These are phyloP conservation scores for Acrodontium crateriforme DNA, from an alignment of 2,329 filamentous ascomycete species.

Conservation along the genomic window DNA sequence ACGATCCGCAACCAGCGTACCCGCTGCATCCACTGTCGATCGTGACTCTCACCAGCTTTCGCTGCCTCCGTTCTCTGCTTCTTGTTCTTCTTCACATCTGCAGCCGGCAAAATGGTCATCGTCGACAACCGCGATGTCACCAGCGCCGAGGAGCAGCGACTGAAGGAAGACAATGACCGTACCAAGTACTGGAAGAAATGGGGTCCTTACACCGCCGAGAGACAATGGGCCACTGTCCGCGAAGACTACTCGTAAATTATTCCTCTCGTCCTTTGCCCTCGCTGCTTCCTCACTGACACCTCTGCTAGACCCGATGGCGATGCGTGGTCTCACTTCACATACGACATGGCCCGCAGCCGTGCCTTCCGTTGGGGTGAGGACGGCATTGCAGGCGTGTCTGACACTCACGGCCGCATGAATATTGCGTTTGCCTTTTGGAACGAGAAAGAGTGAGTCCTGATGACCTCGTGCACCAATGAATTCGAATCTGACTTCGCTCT, in stretches of 20 bases:
- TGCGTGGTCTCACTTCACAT: conserved; percentile 93
- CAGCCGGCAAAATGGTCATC: conserved; percentile 61
- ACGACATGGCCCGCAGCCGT: conserved; percentile 79
- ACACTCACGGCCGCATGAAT: conserved; percentile 82
- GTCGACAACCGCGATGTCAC: conserved; percentile 79
- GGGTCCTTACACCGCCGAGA: conserved; percentile 85
- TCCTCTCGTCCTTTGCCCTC: neutral
- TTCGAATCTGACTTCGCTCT: conserved; percentile 1
- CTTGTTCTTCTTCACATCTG: no score
- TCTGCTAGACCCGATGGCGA: conserved; percentile 58
- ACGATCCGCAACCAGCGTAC: no score
- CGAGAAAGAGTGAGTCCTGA: conserved; percentile 62
- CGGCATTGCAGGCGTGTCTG: conserved; percentile 89
- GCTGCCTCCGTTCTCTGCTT: no score
- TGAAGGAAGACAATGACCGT: conserved; percentile 71
- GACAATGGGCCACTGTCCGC: conserved; percentile 76
- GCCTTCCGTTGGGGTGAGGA: conserved; percentile 94
- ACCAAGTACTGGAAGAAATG: conserved; percentile 97
- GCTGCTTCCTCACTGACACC: conserved; percentile 3
- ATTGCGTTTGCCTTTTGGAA: conserved; percentile 97
- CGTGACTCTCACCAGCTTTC: no score
- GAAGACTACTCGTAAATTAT: conserved; percentile 60
- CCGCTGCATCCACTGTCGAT: no score
- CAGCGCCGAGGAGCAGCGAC: conserved; percentile 77
- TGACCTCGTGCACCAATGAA: neutral